Percentiles rank a stretch among this genome's conserved stretches.
phyloP scores from a whole-genome alignment of 306 rosid genomes.

The Lithocarpus polystachyus region DNA sequence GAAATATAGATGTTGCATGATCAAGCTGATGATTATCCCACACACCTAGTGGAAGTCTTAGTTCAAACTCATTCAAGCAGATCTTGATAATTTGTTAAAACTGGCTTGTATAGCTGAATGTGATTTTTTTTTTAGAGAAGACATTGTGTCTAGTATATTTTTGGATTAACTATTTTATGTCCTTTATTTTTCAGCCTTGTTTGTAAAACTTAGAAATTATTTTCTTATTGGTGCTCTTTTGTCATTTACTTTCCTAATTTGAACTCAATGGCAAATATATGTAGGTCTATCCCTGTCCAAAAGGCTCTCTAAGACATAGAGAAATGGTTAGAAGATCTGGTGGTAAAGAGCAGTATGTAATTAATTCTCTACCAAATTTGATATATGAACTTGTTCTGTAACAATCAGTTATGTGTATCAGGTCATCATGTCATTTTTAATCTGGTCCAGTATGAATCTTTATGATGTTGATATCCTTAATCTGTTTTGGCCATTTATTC shows the following conservation, averaged over 20 bases:
- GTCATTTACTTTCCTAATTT: constrained; percentile 15
- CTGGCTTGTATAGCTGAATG: neutral
- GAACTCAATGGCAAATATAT: constrained; percentile 25
- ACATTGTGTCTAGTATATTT: neutral
- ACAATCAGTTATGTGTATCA: neutral
- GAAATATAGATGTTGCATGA: neutral
- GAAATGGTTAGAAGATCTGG: constrained; percentile 68
- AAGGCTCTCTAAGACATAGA: constrained; percentile 82
- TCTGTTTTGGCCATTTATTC: neutral
- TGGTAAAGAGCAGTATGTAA: constrained; percentile 86
- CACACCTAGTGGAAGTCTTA: neutral
- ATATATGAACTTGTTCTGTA: constrained; percentile 4
- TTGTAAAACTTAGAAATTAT: constrained; percentile 10
- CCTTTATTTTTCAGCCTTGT: constrained; percentile 1
- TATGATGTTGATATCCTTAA: neutral
- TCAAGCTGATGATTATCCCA: neutral
- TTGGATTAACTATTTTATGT: neutral
- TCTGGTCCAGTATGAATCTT: neutral
- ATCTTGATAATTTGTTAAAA: neutral
- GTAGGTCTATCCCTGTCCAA: constrained; percentile 96
- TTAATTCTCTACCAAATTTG: constrained; percentile 23
- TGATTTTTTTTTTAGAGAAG: neutral
- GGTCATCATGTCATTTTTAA: neutral
- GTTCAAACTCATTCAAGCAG: too few relatives aligned
- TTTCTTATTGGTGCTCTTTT: constrained; percentile 13